Conservation (phyloP, 768 basidiomycete genomes). For the Naganishia vaughanmartiniae region DNA sequence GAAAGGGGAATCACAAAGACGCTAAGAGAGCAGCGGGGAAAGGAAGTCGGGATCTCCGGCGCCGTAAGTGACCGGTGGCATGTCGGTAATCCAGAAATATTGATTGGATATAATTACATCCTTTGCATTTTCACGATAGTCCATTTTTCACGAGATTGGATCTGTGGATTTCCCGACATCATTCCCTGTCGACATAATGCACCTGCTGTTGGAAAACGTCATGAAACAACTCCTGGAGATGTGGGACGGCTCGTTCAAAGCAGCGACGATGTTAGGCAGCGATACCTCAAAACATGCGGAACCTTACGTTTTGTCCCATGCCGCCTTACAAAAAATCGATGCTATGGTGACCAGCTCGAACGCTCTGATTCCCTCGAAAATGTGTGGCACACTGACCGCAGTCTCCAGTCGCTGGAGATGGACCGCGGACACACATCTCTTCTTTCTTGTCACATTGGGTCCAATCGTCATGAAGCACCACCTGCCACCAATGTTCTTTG, state of each 20-base stretch:
- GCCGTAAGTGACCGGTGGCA: not conserved
- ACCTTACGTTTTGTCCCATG: not conserved
- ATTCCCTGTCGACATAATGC: not conserved
- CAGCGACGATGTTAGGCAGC: not conserved
- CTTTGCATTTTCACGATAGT: not conserved
- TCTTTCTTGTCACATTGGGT: not conserved
- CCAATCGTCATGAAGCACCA: not conserved
- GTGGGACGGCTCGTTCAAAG: not conserved
- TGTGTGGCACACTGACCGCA: not conserved
- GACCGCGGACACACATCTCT: not conserved
- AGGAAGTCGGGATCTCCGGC: not conserved
- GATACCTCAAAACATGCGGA: not conserved
- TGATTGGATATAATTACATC: not conserved
- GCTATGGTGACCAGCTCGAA: not conserved
- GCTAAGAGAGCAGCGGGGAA: not conserved
- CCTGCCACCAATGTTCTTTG: not conserved
- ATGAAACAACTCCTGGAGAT: conserved; percentile 1
- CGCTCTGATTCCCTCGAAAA: not conserved
- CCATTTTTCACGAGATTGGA: not conserved
- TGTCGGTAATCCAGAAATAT: not conserved
- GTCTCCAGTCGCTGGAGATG: not conserved
- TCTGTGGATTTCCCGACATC: not conserved
- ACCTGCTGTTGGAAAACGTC: not conserved
- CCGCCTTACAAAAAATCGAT: not conserved
- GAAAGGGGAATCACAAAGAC: not conserved